Percentiles rank a stretch among this genome's conserved stretches.
Evolutionary conservation across 1,284 basidiomycete genomes (phyloP).

Genomic region (Sporisorium reilianum): DNA sequence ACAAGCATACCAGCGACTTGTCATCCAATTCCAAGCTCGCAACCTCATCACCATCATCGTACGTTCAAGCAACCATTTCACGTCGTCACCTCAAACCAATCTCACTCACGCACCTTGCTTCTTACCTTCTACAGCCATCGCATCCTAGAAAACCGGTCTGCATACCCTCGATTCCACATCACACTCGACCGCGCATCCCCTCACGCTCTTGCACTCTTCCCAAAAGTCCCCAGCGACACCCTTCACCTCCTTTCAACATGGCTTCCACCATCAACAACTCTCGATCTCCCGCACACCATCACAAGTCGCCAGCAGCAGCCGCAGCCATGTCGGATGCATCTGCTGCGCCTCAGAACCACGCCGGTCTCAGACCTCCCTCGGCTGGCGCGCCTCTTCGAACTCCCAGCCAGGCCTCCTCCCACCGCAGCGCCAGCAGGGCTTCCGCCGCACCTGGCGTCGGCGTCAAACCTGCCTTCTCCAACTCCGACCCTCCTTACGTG

Average conservation of each 20-base stretch:
- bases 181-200: constrained; percentile 1
- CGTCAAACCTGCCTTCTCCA: constrained; percentile 16
- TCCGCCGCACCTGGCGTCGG: constrained; percentile 12
- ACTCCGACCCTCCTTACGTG: constrained; percentile 50
- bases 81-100: too few relatives aligned
- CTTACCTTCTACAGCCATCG: background rate
- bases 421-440: constrained; percentile 44
- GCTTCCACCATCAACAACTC: constrained; percentile 29
- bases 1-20: constrained; percentile 30
- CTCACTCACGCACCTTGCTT: constrained; percentile 8
- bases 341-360: constrained; percentile 14
- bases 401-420: constrained; percentile 36
- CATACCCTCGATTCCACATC: constrained; percentile 20
- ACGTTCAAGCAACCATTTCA: too few relatives aligned
- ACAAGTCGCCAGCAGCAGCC: constrained; percentile 25
- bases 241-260: constrained; percentile 21
- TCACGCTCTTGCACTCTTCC: background rate
- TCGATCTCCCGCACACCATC: constrained; percentile 35
- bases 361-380: constrained; percentile 32
- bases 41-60: constrained; percentile 16
- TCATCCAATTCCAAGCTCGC: constrained; percentile 7
- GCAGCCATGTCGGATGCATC: constrained; percentile 22
- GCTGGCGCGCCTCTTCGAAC: constrained; percentile 22
- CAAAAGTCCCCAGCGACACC: constrained; percentile 17
- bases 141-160: constrained; percentile 19